These are phyloP conservation scores for Ammopiptanthus mongolicus DNA, from an alignment of 306 rosid genomes.

Conservation along the genomic window DNA sequence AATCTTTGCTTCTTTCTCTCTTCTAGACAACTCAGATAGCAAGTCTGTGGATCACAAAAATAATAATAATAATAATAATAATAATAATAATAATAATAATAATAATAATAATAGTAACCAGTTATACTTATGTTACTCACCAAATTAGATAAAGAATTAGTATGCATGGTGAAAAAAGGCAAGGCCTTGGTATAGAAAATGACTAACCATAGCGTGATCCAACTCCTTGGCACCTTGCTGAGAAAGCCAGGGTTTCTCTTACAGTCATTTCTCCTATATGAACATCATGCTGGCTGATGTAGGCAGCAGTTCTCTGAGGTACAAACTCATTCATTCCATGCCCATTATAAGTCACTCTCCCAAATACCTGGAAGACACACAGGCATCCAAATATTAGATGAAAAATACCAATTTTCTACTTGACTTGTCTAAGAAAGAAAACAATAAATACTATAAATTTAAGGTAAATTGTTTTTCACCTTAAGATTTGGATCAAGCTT, in stretches of 20 bases:
- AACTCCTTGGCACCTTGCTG: constrained; percentile 82
- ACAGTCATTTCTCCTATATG: constrained; percentile 92
- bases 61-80: not conserved
- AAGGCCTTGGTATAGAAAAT: not conserved
- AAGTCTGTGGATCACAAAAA: constrained; percentile 30
- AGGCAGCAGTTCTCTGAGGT: constrained; percentile 81
- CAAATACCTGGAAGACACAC: constrained; percentile 26
- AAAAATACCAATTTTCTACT: not conserved
- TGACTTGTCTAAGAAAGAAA: not conserved
- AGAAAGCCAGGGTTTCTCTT: constrained; percentile 79
- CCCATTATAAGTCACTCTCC: constrained; percentile 50
- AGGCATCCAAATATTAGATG: not conserved
- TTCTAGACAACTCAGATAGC: constrained; percentile 63
- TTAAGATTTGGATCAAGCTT: constrained; percentile 54
- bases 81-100: not conserved
- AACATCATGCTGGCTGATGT: constrained; percentile 75
- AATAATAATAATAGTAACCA: not conserved
- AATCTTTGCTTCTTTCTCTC: constrained; percentile 73
- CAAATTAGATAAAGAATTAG: not conserved
- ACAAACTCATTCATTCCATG: constrained; percentile 42
- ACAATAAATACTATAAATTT: not conserved
- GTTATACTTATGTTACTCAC: not conserved
- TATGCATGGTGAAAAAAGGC: not conserved
- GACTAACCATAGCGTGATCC: constrained; percentile 65
- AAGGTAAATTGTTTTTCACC: constrained; percentile 28